phyloP scores from a whole-genome alignment of 2,329 filamentous ascomycete species.

The Cryphonectria radicalis region DNA sequence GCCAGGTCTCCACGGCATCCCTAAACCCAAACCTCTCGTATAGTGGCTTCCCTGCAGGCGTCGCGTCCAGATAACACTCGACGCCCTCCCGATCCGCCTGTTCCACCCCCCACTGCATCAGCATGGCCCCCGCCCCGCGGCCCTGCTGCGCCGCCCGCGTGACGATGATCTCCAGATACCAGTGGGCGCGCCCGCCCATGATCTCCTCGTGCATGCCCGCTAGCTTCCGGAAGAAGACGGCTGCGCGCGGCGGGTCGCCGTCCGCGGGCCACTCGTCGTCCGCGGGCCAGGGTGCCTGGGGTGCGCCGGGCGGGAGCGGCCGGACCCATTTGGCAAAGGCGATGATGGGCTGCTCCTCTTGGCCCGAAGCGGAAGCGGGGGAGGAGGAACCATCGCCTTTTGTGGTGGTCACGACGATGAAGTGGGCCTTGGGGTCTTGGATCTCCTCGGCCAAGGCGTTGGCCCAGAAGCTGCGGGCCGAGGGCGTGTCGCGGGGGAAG shows the following conservation, averaged over 20 bases:
- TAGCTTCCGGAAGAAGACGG: conserved; percentile 47
- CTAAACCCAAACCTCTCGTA: conserved; percentile 55
- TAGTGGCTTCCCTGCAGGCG: conserved; percentile 49
- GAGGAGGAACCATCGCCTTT: no score
- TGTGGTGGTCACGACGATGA: conserved; percentile 42
- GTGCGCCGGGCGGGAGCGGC: conserved; percentile 36
- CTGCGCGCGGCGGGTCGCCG: conserved; percentile 42
- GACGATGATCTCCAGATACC: conserved; percentile 53
- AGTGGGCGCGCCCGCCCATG: conserved; percentile 50
- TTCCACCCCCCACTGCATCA: conserved; percentile 53
- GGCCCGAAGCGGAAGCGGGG: conserved; percentile 34
- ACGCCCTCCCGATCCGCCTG: conserved; percentile 48
- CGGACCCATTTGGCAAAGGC: conserved; percentile 54
- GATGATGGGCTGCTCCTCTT: conserved; percentile 42
- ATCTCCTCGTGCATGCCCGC: conserved; percentile 40
- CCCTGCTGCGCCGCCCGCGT: conserved; percentile 49
- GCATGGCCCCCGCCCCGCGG: conserved; percentile 46
- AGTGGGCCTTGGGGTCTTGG: conserved; percentile 41
- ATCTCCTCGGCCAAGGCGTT: conserved; percentile 44
- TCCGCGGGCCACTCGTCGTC: conserved; percentile 46
- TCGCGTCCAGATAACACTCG: conserved; percentile 56
- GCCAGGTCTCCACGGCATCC: conserved; percentile 41
- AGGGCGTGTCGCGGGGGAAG: conserved; percentile 39
- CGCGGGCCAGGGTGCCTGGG: conserved; percentile 34
- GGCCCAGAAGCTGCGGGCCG: conserved; percentile 42